These are phyloP conservation scores for Sordaria brevicollis DNA, from an alignment of 495 filamentous ascomycete species.

Conservation along the genomic window DNA sequence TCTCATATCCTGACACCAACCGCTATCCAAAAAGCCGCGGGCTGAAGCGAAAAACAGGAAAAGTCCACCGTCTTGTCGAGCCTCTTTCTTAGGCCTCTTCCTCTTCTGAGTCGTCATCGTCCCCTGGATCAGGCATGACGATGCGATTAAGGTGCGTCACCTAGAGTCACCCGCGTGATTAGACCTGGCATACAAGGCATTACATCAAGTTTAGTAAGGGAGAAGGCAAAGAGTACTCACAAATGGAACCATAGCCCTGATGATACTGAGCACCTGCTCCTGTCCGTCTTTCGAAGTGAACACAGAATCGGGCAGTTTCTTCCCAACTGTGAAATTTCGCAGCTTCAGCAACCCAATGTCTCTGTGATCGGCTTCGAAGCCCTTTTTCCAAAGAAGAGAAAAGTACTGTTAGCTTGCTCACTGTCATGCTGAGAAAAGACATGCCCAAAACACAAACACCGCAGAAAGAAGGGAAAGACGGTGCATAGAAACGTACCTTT, in stretches of 20 bases:
- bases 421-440: not conserved
- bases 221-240: conserved; percentile 34
- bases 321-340: conserved; percentile 61
- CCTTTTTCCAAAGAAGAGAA: conserved; percentile 31
- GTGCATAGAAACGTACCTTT: conserved; percentile 54
- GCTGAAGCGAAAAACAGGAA: not conserved
- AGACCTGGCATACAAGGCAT: not conserved
- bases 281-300: conserved; percentile 38
- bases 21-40: not conserved
- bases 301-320: conserved; percentile 47
- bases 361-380: conserved; percentile 59
- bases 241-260: conserved; percentile 50
- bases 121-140: conserved; percentile 51
- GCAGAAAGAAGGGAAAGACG: not conserved
- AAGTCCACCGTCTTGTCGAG: not conserved
- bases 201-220: conserved; percentile 1
- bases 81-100: conserved; percentile 9
- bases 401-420: conserved; percentile 1
- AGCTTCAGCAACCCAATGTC: conserved; percentile 21
- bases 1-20: not conserved
- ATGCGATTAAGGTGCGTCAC: conserved; percentile 53
- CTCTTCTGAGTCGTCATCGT: conserved; percentile 25
- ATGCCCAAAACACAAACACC: not conserved
- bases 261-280: conserved; percentile 17
- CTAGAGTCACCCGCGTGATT: conserved; percentile 18